Percentiles rank a stretch among this genome's conserved stretches.
phyloP scores from a whole-genome alignment of 1,284 basidiomycete genomes.

The Tranzscheliella williamsii region DNA sequence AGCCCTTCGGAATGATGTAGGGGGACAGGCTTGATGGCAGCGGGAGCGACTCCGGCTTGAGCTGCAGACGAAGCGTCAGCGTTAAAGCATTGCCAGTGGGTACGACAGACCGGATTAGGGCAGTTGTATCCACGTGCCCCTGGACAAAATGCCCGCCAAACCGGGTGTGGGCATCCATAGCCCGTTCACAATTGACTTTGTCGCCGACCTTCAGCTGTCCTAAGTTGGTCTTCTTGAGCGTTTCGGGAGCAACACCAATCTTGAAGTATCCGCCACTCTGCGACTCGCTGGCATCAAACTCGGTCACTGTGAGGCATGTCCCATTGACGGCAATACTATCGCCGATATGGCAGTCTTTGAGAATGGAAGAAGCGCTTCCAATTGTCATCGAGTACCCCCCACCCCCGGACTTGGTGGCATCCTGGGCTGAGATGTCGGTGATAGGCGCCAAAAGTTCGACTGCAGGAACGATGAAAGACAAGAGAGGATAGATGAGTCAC shows the following conservation, averaged over 20 bases:
- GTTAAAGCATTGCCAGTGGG: slow-evolving; percentile 84
- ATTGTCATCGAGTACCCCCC: slow-evolving; percentile 83
- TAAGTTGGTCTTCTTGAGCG: slow-evolving; percentile 84
- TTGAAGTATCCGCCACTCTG: slow-evolving; percentile 68
- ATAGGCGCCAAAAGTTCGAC: slow-evolving; percentile 77
- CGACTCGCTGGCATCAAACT: slow-evolving; percentile 66
- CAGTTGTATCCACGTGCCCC: slow-evolving; percentile 78
- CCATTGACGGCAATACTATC: slow-evolving; percentile 91
- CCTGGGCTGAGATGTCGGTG: slow-evolving; percentile 65
- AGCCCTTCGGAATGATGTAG: slow-evolving; percentile 94
- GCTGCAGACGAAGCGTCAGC: slow-evolving; percentile 71
- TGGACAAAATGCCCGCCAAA: slow-evolving; percentile 99
- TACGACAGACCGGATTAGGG: slow-evolving; percentile 63
- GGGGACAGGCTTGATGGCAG: slow-evolving; percentile 73
- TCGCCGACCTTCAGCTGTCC: slow-evolving; percentile 75
- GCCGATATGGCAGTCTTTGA: slow-evolving; percentile 88
- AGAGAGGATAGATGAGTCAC: too few relatives aligned
- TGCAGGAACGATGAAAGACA: neutral
- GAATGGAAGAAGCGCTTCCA: slow-evolving; percentile 72
- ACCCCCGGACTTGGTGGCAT: slow-evolving; percentile 67
- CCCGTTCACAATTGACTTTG: slow-evolving; percentile 91
- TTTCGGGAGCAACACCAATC: slow-evolving; percentile 94
- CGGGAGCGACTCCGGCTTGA: slow-evolving; percentile 62
- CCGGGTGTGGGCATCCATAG: slow-evolving; percentile 83
- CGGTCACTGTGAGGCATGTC: slow-evolving; percentile 81